phyloP scores from a whole-genome alignment of 306 rosid genomes.

The Cicer arietinum region DNA sequence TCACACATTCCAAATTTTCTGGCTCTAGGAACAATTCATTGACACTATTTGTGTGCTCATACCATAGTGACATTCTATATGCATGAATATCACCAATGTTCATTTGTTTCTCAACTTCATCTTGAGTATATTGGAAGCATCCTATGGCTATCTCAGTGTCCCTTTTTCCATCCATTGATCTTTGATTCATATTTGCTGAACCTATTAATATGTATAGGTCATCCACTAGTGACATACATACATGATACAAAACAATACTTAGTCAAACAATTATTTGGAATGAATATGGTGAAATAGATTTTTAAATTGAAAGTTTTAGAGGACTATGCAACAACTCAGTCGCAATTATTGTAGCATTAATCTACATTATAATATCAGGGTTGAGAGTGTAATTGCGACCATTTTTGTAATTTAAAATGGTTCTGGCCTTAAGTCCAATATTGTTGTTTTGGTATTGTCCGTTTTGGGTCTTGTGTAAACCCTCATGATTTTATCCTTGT shows the following conservation, averaged over 20 bases:
- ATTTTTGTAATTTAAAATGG: no score
- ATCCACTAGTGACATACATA: constrained; percentile 65
- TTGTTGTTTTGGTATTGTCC: no score
- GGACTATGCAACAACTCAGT: no score
- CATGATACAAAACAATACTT: constrained; percentile 18
- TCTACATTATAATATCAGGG: no score
- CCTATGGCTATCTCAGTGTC: constrained; percentile 96
- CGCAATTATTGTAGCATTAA: no score
- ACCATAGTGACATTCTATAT: constrained; percentile 81
- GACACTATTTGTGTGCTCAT: constrained; percentile 65
- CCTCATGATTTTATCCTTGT: no score
- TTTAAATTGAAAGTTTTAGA: no score
- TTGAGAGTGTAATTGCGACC: no score
- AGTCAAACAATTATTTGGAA: constrained; percentile 10
- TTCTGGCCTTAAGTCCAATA: no score
- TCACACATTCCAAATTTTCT: constrained; percentile 52
- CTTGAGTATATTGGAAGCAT: constrained; percentile 61
- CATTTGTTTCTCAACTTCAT: constrained; percentile 34
- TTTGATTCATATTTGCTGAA: constrained; percentile 91
- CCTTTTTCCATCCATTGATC: constrained; percentile 93
- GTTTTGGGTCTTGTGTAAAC: no score
- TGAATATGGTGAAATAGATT: background rate
- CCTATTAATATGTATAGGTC: constrained; percentile 86
- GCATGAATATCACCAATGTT: constrained; percentile 56
- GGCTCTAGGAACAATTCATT: constrained; percentile 53